Evolutionary conservation across 179 eudicot genomes (phyloP), one percentile per base, ranked within the genome.

Genomic region (Heliamphora pulchella): DNA sequence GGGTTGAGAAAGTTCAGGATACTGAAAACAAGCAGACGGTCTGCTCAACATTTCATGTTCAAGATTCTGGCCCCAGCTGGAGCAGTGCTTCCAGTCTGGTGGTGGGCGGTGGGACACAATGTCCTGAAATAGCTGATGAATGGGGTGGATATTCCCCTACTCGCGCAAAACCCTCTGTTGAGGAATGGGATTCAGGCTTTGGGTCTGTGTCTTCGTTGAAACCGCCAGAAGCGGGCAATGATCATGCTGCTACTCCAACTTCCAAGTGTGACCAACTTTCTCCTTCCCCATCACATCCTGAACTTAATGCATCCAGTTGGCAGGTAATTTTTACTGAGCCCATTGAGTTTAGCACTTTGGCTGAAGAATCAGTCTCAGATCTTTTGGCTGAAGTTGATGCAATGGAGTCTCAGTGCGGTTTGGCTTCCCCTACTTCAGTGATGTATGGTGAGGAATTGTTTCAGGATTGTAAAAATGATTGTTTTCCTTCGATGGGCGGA

Each of bases 341-440:
- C 5, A 91, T 96, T 39, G 99, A 94, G 82, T 90, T 96, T 59
- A 87, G 90, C 84, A 88, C 91, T 58, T 82, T 96, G 82, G 98
- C 91, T 13, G 99, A 94, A 83, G 97, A 96, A 76, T 96, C 96
- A 1, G 98, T 96, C 67, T 96, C 99, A 15, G 99, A 94, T 89
- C 81, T 96, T 61, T 76, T 96, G 79, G 93, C 99, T 17, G 98
- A 96, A 84, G 99, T 94, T n/a, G 98, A 96, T 85, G 99, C 99
- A 44, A 89, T 94, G 93, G 99, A 96, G 83, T 90, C 97, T 47
- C 88, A 88, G 71, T 82, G 90, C 78, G 91, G 89, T 73, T 77
- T 91, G 85, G 82, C 88, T 46, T 90, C 96, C 74, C 96, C 96
- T 66, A 88, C 91, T 67, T 87, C 93, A 46, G 86, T 82, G 78